Percentiles rank a stretch among this genome's conserved stretches.
Evolutionary conservation across 179 eudicot species (phyloP).

Genomic region (Silene vulgaris): DNA sequence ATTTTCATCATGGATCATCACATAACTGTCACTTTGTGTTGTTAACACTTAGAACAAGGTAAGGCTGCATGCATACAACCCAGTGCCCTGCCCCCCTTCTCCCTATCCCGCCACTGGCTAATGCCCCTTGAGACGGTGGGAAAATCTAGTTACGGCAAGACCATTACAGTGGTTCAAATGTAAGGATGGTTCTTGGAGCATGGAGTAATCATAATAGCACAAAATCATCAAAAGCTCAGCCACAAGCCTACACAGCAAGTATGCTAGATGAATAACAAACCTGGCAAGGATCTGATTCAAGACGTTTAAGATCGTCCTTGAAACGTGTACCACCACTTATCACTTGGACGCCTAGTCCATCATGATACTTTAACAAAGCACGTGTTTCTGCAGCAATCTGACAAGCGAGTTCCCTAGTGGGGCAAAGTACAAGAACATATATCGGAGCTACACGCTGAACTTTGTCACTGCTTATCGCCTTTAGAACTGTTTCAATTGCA

Average conservation of each 20-base stretch:
- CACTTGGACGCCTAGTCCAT: constrained; percentile 74
- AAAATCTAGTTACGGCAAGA: neutral
- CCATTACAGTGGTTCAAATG: neutral
- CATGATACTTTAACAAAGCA: constrained; percentile 76
- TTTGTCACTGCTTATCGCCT: constrained; percentile 42
- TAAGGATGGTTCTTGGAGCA: neutral
- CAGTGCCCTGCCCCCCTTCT: too few species aligned
- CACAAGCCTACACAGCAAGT: neutral
- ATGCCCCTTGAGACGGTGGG: too few species aligned
- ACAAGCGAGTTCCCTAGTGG: constrained; percentile 96
- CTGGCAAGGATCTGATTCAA: constrained; percentile 82
- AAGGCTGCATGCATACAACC: neutral
- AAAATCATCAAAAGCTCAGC: neutral
- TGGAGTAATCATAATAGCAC: neutral
- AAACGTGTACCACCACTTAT: constrained; percentile 87
- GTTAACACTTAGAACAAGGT: neutral
- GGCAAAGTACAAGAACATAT: constrained; percentile 79
- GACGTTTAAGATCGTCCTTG: constrained; percentile 72
- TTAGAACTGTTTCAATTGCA: constrained; percentile 93
- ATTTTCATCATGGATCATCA: neutral
- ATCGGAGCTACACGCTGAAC: constrained; percentile 54
- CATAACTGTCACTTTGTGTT: neutral
- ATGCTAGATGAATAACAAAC: constrained; percentile 30
- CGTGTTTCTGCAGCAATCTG: constrained; percentile 88
- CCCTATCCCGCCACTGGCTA: too few species aligned